Base-by-base conservation (phyloP, 2,329 filamentous ascomycete genomes). In the Cladophialophora chaetospira region DNA sequence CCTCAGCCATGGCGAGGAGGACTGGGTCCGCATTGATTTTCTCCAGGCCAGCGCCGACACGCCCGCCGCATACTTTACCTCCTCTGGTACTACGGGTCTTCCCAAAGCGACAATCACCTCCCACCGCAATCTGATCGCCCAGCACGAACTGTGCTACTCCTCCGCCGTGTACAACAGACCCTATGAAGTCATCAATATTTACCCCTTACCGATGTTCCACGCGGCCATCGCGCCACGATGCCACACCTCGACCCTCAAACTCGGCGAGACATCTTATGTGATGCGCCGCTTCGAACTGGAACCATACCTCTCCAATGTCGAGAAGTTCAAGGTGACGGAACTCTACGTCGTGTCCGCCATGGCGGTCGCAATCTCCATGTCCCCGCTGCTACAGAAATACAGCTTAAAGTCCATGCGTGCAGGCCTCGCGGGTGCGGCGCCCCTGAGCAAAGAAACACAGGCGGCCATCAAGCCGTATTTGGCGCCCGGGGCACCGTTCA, bases 71-170 rank as follows among this genome's bases (percentile, higher is more conserved):
- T 73, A 73, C 61, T 69, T 74, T 4, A 83, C 83, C 59, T 83
- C 77, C 60, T 82, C 78, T 47, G 83, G 83, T 0, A 86, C 83
- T 0, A 85, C 82, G 0, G 82, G 82, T 0, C 68, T 85, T 1
- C 83, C 83, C 0, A 87, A 86, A 65, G 82, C 81, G 0, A 79
- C 80, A 10, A 76, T 77, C 59, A 75, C 85, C 38, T 80, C 80
- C 0, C 84, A 87, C 65, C 71, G 73, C 17, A 59, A 59, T 26
- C 35, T 63, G 11, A 74, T 82, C 26, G 79, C 82, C 0, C 77
- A 84, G 64, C 78, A 82, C 66, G 42, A 53, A 28, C 40, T 53
- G 13, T 36, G 15, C 21, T 53, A 53, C 29, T 25, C 33, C 10
- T 8, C 40, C 2, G 52, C 5, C 28, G 28, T 29, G 13, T 53